Evolutionary conservation across 129 eudicot genomes (phyloP).

Genomic region (Apium graveolens): DNA sequence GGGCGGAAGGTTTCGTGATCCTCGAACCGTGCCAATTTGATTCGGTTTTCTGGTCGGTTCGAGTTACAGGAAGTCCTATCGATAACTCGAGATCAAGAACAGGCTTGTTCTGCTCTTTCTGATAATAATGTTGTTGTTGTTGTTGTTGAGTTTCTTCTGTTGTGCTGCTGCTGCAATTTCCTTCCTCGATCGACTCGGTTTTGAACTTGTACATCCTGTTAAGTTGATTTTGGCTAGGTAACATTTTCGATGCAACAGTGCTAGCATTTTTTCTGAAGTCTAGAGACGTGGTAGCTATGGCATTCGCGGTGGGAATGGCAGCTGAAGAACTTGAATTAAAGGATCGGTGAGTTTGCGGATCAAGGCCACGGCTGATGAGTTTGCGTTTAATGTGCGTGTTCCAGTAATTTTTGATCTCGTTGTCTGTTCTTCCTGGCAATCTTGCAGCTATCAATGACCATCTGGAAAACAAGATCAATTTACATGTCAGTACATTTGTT

Average conservation of each 20-base stretch:
- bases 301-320: not conserved
- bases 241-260: conserved; percentile 3
- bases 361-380: conserved; percentile 34
- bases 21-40: not conserved
- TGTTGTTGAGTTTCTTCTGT: conserved; percentile 37
- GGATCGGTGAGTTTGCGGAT: conserved; percentile 33
- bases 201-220: not conserved
- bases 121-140: not conserved
- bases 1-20: not conserved
- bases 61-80: conserved; percentile 28
- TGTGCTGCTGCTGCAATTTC: conserved; percentile 39
- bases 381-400: conserved; percentile 73
- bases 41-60: conserved; percentile 9
- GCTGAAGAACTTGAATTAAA: conserved; percentile 10
- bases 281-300: conserved; percentile 10
- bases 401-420: conserved; percentile 73
- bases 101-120: not conserved
- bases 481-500: too few relatives aligned
- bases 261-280: conserved; percentile 16
- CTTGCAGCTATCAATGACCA: conserved; percentile 71
- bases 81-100: conserved; percentile 30
- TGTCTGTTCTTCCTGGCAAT: conserved; percentile 65
- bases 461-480: conserved; percentile 20
- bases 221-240: not conserved
- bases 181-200: conserved; percentile 9